Base-by-base conservation (phyloP, 148 eudicot species). In the Vaccinium vitisidaea region DNA sequence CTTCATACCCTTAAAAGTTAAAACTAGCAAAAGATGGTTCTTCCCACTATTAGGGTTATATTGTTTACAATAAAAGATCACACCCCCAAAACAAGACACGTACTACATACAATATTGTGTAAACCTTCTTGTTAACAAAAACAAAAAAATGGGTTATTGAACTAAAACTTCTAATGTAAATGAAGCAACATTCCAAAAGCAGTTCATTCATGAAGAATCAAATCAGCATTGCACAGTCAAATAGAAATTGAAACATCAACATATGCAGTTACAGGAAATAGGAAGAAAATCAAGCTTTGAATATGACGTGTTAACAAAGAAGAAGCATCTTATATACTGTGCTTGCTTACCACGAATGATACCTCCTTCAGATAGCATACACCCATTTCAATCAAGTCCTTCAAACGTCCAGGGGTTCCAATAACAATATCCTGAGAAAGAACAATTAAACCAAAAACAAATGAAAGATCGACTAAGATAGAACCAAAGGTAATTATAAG, bases 401-500 rank as follows among this genome's bases (percentile, higher is more conserved):
- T 95, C 92, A 97, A 84, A 54, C 99, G 98, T 71, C 99, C 98
- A 82, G 99, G 99, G 58, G 99, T 97, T 30, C 93, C 99, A 90
- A 97, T 94, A 58, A 95, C 99, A 83, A 97, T 93, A 80, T 97
- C 99, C 99, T 97, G 91, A 77, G 25, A 39, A 58, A 59, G 4
- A 73, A 77, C 8, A 30, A 77, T 56, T 56, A 61, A n/a, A 19
- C 14, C 79, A 86, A 27, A 39, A 3, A 25, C 3, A 49, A 76
- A 19, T 32, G n/a, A 23, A 23, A 70, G 54, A 49, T 43, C 6
- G 46, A 39, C 49, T 54, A 27, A 50, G 50, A 56, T 59, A 75
- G 54, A 46, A 67, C 16, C 23, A 23, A 27, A 46, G 36, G 18
- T 36, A 59, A 59, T 12, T 23, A 55, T 25, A 71, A 46, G 55